Conservation (phyloP, 768 basidiomycete genomes). For the Imleria badia region DNA sequence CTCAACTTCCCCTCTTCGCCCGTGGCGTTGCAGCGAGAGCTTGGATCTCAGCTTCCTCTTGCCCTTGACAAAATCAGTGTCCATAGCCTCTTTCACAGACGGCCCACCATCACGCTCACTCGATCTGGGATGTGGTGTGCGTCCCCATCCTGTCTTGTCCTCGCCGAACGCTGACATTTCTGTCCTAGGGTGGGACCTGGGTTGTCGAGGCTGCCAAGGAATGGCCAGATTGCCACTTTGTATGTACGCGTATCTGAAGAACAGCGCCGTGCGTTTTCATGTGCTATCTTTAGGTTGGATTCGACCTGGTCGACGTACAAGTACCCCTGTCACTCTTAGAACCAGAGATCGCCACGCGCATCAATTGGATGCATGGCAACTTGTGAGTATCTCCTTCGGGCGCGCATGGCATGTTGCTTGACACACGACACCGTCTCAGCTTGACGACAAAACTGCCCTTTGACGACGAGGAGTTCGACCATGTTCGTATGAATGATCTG, state of each 20-base stretch:
- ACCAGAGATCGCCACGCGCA: conserved; percentile 49
- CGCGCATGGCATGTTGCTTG: not conserved
- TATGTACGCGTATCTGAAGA: conserved; percentile 35
- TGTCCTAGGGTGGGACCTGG: conserved; percentile 62
- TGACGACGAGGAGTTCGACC: conserved; percentile 81
- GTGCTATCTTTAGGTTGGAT: conserved; percentile 56
- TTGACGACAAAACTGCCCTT: conserved; percentile 76
- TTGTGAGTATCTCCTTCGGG: conserved; percentile 49
- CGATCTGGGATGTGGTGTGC: conserved; percentile 74
- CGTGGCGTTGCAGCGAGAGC: conserved; percentile 43
- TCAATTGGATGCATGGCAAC: conserved; percentile 76
- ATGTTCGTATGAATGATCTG: conserved; percentile 69
- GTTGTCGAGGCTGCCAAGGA: conserved; percentile 69
- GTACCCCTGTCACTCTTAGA: conserved; percentile 55
- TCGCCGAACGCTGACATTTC: not conserved
- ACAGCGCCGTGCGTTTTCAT: not conserved
- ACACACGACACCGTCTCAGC: conserved; percentile 35
- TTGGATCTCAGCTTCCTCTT: conserved; percentile 51
- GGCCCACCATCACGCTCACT: conserved; percentile 52
- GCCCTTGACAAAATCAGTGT: conserved; percentile 52
- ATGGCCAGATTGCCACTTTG: conserved; percentile 66
- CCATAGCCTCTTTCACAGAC: conserved; percentile 56
- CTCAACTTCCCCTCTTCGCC: conserved; percentile 2
- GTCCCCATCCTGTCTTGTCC: conserved; percentile 20
- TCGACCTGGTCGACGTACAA: conserved; percentile 77